These are phyloP conservation scores for Neonectria faginata DNA, from an alignment of 2,329 filamentous ascomycete species.

Conservation along the genomic window DNA sequence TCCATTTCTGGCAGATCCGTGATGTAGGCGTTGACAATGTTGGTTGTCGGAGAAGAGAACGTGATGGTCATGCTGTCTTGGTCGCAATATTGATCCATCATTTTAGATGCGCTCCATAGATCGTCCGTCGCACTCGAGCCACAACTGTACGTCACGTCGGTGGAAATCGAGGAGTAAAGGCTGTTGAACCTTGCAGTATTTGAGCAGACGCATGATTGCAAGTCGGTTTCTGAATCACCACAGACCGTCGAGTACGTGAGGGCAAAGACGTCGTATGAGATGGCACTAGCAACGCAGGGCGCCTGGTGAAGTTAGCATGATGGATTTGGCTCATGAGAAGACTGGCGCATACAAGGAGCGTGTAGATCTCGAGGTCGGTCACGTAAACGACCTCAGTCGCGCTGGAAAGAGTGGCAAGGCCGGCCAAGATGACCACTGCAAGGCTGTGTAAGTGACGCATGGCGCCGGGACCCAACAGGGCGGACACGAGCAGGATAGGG, in stretches of 20 bases:
- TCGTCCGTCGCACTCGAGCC: conserved; percentile 61
- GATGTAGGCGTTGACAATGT: conserved; percentile 60
- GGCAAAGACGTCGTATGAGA: conserved; percentile 57
- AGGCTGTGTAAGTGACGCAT: conserved; percentile 42
- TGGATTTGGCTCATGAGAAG: too few species aligned
- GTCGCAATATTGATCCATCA: conserved; percentile 63
- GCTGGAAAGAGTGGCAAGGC: conserved; percentile 21
- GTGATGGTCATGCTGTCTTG: conserved; percentile 51
- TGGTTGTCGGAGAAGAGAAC: conserved; percentile 57
- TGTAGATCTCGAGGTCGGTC: conserved; percentile 58
- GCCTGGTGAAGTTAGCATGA: conserved; percentile 52
- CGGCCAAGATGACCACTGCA: conserved; percentile 19
- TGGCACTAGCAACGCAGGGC: conserved; percentile 61
- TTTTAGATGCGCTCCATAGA: conserved; percentile 58
- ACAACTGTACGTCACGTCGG: conserved; percentile 57
- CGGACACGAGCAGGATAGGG: conserved; percentile 1
- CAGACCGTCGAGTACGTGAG: conserved; percentile 57
- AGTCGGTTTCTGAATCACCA: conserved; percentile 55
- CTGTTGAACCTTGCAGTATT: conserved; percentile 56
- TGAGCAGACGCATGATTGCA: conserved; percentile 66
- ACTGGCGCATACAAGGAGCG: conserved; percentile 51
- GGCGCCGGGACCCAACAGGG: conserved; percentile 2
- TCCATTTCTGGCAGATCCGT: conserved; percentile 60
- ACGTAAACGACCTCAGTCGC: conserved; percentile 54
- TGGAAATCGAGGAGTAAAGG: conserved; percentile 54